Evolutionary conservation across 257 asterid genomes (phyloP), one percentile per base, ranked within the genome.

Genomic region (Solanum pinnatisectum): DNA sequence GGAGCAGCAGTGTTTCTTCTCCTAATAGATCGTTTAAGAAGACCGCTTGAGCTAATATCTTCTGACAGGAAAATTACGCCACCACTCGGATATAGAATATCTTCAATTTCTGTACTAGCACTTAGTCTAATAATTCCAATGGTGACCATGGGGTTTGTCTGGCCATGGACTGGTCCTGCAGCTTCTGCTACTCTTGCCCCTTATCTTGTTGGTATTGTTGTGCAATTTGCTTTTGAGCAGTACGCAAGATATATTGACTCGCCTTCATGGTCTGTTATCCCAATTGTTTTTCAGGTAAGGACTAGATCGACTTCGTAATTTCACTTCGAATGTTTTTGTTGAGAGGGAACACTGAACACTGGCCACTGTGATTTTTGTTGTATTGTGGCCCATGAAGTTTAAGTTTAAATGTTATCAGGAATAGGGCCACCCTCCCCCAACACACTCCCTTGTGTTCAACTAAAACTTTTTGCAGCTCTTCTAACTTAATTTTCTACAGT

Each of bases 111-210:
- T 70, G 93, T 96, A 74, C 91, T 96, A 93, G 98, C 92, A 86
- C 96, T 94, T 52, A 96, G 98, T 88, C 93, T 97, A 71, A 85
- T 91, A 72, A 94, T 97, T 88, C 99, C 99, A 18, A 95, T 93
- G 91, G 98, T 94, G 86, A 96, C 99, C 8, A 96, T 96, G 98
- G 99, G 99, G 44, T 93, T 94, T 16, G 99, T 97, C 85, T 97
- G 99, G 99, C 99, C 99, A 56, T 97, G 99, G 99, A 97, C 99
- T 5, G 99, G 99, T 87, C 99, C 99, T 15, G 99, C 99, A 60
- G 99, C 99, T 92, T 97, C 99, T 85, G 99, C 99, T 84, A 95
- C 99, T 83, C 92, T 97, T 59, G 98, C 99, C 81, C 99, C 99
- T 10, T 97, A 96, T 88, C 99, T 96, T 85, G 99, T 97, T 56